Conservation (phyloP, 306 rosid genomes). For the Trifolium fragiferum region DNA sequence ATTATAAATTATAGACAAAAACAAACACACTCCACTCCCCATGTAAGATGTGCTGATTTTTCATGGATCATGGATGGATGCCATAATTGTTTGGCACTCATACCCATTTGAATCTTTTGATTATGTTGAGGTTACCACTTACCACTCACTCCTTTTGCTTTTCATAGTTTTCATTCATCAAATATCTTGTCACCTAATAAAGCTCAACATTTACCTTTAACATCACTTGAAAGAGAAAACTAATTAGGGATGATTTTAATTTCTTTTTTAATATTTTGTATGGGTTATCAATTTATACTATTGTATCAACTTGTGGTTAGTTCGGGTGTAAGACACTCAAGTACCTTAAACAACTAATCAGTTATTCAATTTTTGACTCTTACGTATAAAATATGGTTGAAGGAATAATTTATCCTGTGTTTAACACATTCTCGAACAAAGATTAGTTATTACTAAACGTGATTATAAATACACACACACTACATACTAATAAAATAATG, state of each 20-base stretch:
- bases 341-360: neutral
- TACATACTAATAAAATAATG: neutral
- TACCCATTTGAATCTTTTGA: neutral
- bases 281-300: neutral
- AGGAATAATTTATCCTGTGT: neutral
- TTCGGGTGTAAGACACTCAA: neutral
- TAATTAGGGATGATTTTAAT: neutral
- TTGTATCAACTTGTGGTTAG: neutral
- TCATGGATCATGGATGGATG: neutral
- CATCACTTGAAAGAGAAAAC: neutral
- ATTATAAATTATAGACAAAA: neutral
- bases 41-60: neutral
- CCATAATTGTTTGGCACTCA: neutral
- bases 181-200: neutral
- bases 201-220: neutral
- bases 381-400: neutral
- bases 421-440: too few relatives aligned
- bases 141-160: slow-evolving; percentile 1
- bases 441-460: neutral
- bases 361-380: too few relatives aligned
- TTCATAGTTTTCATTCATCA: neutral
- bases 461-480: neutral
- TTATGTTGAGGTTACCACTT: neutral
- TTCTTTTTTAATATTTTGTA: neutral
- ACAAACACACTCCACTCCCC: neutral